Evolutionary conservation across 2,329 filamentous ascomycete species (phyloP), one percentile per base, ranked within the genome.

Genomic region (Calonectria naviculata): DNA sequence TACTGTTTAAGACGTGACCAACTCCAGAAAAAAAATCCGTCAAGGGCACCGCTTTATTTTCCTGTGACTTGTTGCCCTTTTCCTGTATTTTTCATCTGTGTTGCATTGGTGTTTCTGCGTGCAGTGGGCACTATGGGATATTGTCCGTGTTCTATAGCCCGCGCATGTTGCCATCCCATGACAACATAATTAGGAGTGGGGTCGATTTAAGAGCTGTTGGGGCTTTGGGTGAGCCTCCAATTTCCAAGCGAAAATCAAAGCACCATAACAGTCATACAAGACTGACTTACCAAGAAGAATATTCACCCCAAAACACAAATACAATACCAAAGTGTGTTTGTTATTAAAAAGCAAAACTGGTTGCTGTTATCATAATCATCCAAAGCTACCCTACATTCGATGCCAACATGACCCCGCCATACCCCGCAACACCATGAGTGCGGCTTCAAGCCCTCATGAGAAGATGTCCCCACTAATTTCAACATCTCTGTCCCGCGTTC

Each of bases 381-480:
- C 46, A 56, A 49, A 29, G 41, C 26, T 67, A 68, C 58, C 66
- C 66, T 68, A 44, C 38, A 68, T 36, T 41, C n/a, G n/a, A 42
- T 60, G 26, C 29, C 46, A 44, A 44, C 26, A 65, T 42, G 26
- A 65, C 62, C 67, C 67, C 67, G 67, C 67, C 62, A 70, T 69
- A 70, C 67, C 67, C 67, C 67, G 67, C 67, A 61, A 65, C 67
- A 54, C 67, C 67, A 65, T 61, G 52, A 65, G 52, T 58, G 36
- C 60, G 36, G 34, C 60, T 42, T 47, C n/a, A 44, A 52, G 47
- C 49, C 60, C 47, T 56, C 28, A 58, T 29, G 44, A 65, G n/a
- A 52, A 62, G 36, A 13, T 29, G 29, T 19, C 36, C 46, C 36
- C 34, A 34, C 36, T 13, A 42, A 52, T 44, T 29, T 58, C 31